Base-by-base conservation (phyloP, 345 rosid genomes). In the Aethionema arabicum region DNA sequence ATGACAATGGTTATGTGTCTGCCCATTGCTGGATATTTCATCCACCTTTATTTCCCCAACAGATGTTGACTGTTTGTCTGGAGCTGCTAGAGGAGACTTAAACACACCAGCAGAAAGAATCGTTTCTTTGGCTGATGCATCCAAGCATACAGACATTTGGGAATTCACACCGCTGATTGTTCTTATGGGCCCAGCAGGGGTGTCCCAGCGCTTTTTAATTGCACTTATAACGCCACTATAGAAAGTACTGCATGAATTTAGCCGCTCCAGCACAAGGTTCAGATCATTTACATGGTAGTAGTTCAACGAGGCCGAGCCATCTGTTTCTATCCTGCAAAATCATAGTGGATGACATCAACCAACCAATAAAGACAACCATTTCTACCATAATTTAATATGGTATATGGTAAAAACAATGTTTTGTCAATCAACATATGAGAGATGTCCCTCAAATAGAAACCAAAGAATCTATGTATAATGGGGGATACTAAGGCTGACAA, bases 261-360 rank as follows among this genome's bases (percentile, higher is more conserved):
- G 81, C 76, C 73, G 84, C 71, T 85, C 83, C 76, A 83, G 58
- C 48, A 90, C 78, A 15, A 13, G 52, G 64, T 64, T 68, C 68
- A 93, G 80, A 73, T 84, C 95, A 74, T 79, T 68, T 63, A 61
- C 74, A 49, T 79, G 79, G 72, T 87, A 93, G 79, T 77, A 87
- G 72, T 76, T 81, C 66, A 78, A 68, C n/a, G 39, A 69, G 37
- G 77, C 88, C 14, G 70, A 30, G 45, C 68, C 84, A 60, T 70
- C 75, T 39, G 84, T 79, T 64, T 93, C 96, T 55, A 86, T 76
- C 80, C 99, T 89, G 97, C 77, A 85, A 75, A 54, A 59, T 66
- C 52, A 67, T 43, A 36, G 37, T 42, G 61, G 67, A 70, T 4
- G 47, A 31, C 55, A 67, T 32, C 73, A 72, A 15, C 27, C 58